phyloP scores from a whole-genome alignment of 1,284 basidiomycete species.

The Agaricales sp. region DNA sequence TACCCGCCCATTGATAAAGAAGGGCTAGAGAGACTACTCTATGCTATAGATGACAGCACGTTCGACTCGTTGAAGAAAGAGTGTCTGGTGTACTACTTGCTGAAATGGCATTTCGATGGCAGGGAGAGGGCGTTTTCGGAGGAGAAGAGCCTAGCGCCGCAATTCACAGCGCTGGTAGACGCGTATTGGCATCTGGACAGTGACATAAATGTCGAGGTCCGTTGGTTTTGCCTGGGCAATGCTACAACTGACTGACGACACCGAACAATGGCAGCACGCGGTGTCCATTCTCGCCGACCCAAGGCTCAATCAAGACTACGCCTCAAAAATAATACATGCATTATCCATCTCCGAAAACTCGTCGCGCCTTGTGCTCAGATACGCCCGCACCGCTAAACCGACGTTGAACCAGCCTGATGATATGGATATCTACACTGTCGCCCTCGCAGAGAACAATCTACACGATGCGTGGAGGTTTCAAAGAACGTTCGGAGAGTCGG shows the following conservation, averaged over 20 bases:
- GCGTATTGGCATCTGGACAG: conserved; percentile 75
- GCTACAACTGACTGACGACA: conserved; percentile 2
- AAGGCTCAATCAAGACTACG: conserved; percentile 63
- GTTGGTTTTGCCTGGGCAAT: conserved; percentile 17
- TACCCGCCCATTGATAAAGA: conserved; percentile 57
- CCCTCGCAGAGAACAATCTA: conserved; percentile 53
- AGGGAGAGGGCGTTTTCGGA: conserved; percentile 44
- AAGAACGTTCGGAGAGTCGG: conserved; percentile 50
- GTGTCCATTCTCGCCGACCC: conserved; percentile 61
- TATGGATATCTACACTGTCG: conserved; percentile 54
- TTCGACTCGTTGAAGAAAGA: conserved; percentile 73
- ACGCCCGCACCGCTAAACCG: conserved; percentile 62
- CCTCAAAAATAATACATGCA: conserved; percentile 64
- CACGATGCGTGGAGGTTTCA: conserved; percentile 67
- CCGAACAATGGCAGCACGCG: conserved; percentile 37
- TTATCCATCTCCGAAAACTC: conserved; percentile 44
- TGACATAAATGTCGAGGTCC: conserved; percentile 48
- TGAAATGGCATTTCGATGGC: conserved; percentile 65
- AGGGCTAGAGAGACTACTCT: conserved; percentile 42
- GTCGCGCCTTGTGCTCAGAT: conserved; percentile 48
- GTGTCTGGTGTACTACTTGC: conserved; percentile 64
- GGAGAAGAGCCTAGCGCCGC: conserved; percentile 54
- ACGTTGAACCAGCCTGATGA: conserved; percentile 54
- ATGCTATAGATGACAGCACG: conserved; percentile 44
- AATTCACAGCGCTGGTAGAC: conserved; percentile 60